Conservation (phyloP, 768 basidiomycete species). For the Tricholoma hemisulphureum region DNA sequence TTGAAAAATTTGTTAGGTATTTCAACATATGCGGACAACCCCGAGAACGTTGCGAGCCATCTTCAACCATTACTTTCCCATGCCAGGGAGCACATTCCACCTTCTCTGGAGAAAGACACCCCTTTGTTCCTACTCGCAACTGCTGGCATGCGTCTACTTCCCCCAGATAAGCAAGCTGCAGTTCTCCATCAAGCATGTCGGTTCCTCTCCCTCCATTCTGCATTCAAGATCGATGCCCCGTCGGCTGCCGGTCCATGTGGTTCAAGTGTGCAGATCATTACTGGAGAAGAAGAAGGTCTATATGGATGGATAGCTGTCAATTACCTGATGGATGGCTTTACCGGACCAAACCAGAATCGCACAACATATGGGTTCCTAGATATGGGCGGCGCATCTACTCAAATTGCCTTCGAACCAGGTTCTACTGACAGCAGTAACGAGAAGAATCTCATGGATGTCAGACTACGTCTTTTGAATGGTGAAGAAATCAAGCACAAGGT, state of each 20-base stretch:
- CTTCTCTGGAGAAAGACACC: slow-evolving; percentile 79
- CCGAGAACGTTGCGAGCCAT: slow-evolving; percentile 70
- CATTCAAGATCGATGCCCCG: slow-evolving; percentile 72
- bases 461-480: slow-evolving; percentile 78
- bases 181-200: slow-evolving; percentile 77
- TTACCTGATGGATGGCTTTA: slow-evolving; percentile 97
- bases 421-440: slow-evolving; percentile 51
- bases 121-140: slow-evolving; percentile 95
- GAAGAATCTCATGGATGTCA: slow-evolving; percentile 74
- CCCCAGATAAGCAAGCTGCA: slow-evolving; percentile 61
- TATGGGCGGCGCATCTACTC: slow-evolving; percentile 99
- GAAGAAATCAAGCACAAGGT: slow-evolving; percentile 87
- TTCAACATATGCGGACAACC: slow-evolving; percentile 73
- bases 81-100: slow-evolving; percentile 80
- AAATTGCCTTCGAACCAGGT: slow-evolving; percentile 95
- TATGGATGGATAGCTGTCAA: slow-evolving; percentile 99
- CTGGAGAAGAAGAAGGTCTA: slow-evolving; percentile 96
- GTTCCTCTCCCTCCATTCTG: slow-evolving; percentile 70
- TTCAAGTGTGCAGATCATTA: slow-evolving; percentile 90
- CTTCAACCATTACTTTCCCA: slow-evolving; percentile 81
- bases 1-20: slow-evolving; percentile 77
- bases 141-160: slow-evolving; percentile 92
- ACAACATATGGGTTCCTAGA: slow-evolving; percentile 98
- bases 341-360: slow-evolving; percentile 47
- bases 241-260: slow-evolving; percentile 80